A percentile compares a stretch with the other conserved stretches of the same genome.
Evolutionary conservation across 1,284 basidiomycete species (phyloP).

Genomic region (Mycocalia duriaeana): DNA sequence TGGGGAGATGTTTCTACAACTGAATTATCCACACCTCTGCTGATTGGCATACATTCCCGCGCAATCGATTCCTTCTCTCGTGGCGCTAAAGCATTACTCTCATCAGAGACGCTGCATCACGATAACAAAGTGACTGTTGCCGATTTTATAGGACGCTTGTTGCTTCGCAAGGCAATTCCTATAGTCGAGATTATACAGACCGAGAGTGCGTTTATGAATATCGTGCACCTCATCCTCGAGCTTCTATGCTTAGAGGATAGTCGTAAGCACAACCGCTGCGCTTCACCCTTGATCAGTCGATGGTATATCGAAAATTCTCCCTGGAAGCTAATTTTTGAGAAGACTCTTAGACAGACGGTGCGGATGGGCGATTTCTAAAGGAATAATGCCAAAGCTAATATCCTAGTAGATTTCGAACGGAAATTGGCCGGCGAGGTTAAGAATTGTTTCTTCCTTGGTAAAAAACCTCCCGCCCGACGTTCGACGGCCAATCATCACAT

Average conservation of each 20-base stretch:
- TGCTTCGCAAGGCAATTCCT: constrained; percentile 44
- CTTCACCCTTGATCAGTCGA: constrained; percentile 29
- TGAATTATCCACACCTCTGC: constrained; percentile 39
- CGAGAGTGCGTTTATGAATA: constrained; percentile 12
- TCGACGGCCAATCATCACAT: constrained; percentile 31
- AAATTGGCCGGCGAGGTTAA: constrained; percentile 38
- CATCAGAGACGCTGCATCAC: constrained; percentile 16
- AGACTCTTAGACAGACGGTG: constrained; percentile 38
- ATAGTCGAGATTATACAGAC: constrained; percentile 37
- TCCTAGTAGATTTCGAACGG: constrained; percentile 40
- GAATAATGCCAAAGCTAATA: no score
- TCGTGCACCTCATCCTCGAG: constrained; percentile 37
- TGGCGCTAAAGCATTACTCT: constrained; percentile 31
- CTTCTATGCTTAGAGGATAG: constrained; percentile 32
- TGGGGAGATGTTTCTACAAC: constrained; percentile 22
- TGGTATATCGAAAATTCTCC: constrained; percentile 37
- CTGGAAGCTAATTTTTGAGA: constrained; percentile 41
- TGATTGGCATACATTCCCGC: constrained; percentile 30
- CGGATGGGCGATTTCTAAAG: no score
- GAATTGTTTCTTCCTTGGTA: constrained; percentile 36
- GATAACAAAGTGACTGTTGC: constrained; percentile 10
- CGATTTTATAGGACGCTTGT: constrained; percentile 30
- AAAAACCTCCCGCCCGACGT: constrained; percentile 41
- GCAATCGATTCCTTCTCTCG: constrained; percentile 40
- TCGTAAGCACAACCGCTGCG: constrained; percentile 23